Percentiles rank a stretch among this genome's conserved stretches.
phyloP scores from a whole-genome alignment of 139 green algal species.

The Chlorella sp. region DNA sequence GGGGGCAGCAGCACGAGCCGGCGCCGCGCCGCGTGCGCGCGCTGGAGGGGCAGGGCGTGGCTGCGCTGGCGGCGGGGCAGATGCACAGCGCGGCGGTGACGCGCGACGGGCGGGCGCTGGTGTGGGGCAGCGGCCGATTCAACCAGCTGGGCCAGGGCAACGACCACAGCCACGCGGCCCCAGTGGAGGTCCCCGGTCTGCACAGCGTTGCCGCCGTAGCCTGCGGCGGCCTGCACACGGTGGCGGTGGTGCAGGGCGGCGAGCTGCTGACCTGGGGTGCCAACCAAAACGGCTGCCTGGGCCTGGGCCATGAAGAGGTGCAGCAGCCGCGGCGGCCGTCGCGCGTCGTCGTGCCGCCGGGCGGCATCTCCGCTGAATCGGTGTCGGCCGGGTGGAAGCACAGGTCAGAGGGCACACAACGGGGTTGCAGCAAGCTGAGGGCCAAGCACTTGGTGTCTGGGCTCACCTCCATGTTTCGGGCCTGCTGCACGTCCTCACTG shows the following conservation, averaged over 20 bases:
- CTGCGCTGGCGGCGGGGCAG: constrained; percentile 28
- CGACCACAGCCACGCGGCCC: background rate
- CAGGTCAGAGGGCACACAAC: too few species aligned
- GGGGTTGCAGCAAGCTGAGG: too few species aligned
- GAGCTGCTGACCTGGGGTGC: constrained; percentile 42
- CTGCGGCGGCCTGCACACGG: constrained; percentile 38
- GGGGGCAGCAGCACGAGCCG: constrained; percentile 9
- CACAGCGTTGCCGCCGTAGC: constrained; percentile 14
- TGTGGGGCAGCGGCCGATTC: constrained; percentile 38
- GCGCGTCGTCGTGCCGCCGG: background rate
- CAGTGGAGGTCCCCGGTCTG: background rate
- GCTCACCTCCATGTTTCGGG: too few species aligned
- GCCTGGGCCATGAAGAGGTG: constrained; percentile 23
- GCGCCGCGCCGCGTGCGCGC: constrained; percentile 36
- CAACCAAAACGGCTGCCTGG: constrained; percentile 48
- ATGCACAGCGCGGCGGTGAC: constrained; percentile 45
- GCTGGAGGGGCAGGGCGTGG: constrained; percentile 30
- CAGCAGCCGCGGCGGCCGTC: constrained; percentile 4
- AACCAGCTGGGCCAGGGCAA: constrained; percentile 20
- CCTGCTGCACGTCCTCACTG: too few species aligned
- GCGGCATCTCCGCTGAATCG: background rate
- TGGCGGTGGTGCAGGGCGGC: constrained; percentile 32
- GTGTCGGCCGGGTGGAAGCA: constrained; percentile 32
- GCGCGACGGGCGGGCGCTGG: constrained; percentile 8
- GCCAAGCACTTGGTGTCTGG: too few species aligned